Base-by-base conservation (phyloP, 352 stramenopile species). In the Phytophthora hybrid region DNA sequence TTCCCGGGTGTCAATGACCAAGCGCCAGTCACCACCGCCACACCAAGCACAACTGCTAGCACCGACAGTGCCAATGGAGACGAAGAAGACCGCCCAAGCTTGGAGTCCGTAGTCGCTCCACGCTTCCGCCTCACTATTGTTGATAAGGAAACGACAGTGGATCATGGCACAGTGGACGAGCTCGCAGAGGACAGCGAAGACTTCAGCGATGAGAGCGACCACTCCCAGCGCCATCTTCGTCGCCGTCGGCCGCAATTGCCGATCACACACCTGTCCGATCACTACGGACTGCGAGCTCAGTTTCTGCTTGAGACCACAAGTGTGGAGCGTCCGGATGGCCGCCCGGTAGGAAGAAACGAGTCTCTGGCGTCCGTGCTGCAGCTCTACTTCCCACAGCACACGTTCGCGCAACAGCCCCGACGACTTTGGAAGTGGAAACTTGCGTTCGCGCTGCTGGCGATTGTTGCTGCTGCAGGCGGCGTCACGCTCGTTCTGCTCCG, bases 181-280 rank as follows among this genome's bases (percentile, higher is more conserved):
- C 63, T 91, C 14, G 51, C 77, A 1, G 53, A 73, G 8, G 71
- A 76, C 58, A 67, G 61, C 21, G 63, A 81, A 23, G 21, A 61
- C 13, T 57, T 64, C 19, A 64, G 65, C 5, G 59, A 69, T 5
- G 70, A 78, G 18, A 51, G 62, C 14, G 61, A 77, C 29, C 52
- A 75, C 11, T 39, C 37, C 9, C 47, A 65, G 0, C 60, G 62
- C 61, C 19, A 23, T n/a, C 59, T 73, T 59, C 52, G 54, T 59
- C 61, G 56, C 8, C 67, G 53, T 5, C 57, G 71, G 41, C 60
- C 51, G 5, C 59, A 67, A 32, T 55, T 93, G 55, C 87, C 89
- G 19, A 85, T 95, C 76, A 92, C 89, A 34, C 85, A 95, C 60
- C 69, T 95, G 68, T 95, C 89, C 5, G 89, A 95, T 59, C 89